A percentile compares a stretch with the other conserved stretches of the same genome.
Evolutionary conservation across 2,329 filamentous ascomycete species (phyloP).

Genomic region (Cercospora sp.): DNA sequence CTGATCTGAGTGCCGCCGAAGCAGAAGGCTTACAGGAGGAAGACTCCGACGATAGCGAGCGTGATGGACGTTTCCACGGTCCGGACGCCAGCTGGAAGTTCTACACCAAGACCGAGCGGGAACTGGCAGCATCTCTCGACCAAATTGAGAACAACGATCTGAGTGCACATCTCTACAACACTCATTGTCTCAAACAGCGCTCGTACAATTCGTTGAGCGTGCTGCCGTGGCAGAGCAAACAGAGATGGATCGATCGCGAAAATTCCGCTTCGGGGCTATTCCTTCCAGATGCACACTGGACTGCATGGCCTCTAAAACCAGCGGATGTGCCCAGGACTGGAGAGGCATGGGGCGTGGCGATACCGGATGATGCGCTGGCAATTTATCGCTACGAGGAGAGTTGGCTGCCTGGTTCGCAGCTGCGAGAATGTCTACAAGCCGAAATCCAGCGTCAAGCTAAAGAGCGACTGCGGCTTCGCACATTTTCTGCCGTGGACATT

Average conservation of each 20-base stretch:
- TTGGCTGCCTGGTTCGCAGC: conserved; percentile 56
- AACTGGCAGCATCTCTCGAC: conserved; percentile 63
- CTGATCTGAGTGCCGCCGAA: background rate
- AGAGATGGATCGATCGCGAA: conserved; percentile 41
- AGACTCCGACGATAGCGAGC: conserved; percentile 25
- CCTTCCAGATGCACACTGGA: conserved; percentile 64
- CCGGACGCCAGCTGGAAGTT: conserved; percentile 65
- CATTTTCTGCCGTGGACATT: background rate
- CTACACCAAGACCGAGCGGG: conserved; percentile 63
- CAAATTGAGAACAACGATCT: conserved; percentile 66
- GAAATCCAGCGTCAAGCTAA: conserved; percentile 67
- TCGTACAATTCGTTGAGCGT: background rate
- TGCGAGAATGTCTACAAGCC: conserved; percentile 72
- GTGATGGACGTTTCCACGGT: conserved; percentile 70
- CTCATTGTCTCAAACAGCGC: conserved; percentile 66
- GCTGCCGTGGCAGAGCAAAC: conserved; percentile 43
- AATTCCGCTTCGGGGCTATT: conserved; percentile 41
- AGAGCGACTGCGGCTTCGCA: conserved; percentile 45
- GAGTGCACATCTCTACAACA: conserved; percentile 75
- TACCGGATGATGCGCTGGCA: conserved; percentile 20
- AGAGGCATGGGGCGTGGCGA: conserved; percentile 50
- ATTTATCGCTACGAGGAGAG: conserved; percentile 23
- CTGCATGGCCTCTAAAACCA: conserved; percentile 76
- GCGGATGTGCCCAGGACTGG: conserved; percentile 60
- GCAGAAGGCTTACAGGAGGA: background rate